phyloP scores from a whole-genome alignment of 1,284 basidiomycete species.

The Vanrija pseudolonga region DNA sequence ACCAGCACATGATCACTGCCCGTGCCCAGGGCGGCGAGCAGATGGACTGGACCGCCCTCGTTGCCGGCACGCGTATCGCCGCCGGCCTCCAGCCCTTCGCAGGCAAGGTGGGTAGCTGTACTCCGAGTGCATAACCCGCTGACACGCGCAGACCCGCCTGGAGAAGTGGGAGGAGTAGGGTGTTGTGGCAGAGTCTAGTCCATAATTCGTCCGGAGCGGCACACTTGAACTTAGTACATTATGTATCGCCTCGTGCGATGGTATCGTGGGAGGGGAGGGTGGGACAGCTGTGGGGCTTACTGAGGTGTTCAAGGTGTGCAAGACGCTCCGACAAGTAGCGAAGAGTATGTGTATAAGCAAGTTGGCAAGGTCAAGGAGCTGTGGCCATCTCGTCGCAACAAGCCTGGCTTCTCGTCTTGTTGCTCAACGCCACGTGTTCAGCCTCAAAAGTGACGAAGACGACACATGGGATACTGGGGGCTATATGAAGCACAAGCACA shows the following conservation, averaged over 20 bases:
- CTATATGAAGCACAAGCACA: too few relatives aligned
- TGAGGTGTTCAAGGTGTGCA: neutral
- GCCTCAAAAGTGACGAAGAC: too few relatives aligned
- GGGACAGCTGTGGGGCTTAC: neutral
- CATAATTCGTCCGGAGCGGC: neutral
- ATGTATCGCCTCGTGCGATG: too few relatives aligned
- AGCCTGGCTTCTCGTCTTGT: too few relatives aligned
- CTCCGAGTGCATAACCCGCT: neutral
- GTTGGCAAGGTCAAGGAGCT: too few relatives aligned
- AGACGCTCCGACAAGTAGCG: neutral
- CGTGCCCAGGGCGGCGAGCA: slow-evolving; percentile 55
- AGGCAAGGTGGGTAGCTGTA: slow-evolving; percentile 30
- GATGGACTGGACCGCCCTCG: slow-evolving; percentile 49
- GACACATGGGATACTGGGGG: too few relatives aligned
- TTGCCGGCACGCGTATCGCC: slow-evolving; percentile 47
- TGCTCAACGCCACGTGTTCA: too few relatives aligned
- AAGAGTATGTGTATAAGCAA: neutral
- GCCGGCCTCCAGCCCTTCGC: slow-evolving; percentile 48
- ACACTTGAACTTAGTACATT: too few relatives aligned
- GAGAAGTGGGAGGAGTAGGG: slow-evolving; percentile 10
- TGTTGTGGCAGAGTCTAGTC: neutral
- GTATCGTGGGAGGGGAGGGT: neutral
- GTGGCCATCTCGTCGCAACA: too few relatives aligned
- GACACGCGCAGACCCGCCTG: slow-evolving; percentile 4
- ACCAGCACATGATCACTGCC: slow-evolving; percentile 73